Conservation (phyloP, 2,329 filamentous ascomycete genomes). For the Paraphoma sp. region DNA sequence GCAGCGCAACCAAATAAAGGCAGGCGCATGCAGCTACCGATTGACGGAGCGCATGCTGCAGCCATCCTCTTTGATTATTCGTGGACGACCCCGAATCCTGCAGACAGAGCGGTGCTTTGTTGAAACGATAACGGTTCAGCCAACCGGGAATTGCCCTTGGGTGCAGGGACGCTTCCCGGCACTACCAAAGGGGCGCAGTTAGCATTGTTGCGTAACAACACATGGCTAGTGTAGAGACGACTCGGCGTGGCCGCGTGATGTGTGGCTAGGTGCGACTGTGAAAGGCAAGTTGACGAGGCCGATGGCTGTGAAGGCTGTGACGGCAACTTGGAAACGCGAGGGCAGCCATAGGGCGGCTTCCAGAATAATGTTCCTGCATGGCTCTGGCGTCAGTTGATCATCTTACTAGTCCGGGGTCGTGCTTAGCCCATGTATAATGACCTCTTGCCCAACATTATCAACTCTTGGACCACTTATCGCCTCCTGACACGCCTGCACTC, state of each 20-base stretch:
- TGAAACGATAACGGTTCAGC: no score
- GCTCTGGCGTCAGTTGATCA: conserved; percentile 7
- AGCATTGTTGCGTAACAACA: conserved; percentile 11
- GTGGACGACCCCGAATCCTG: no score
- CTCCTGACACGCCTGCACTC: conserved; percentile 15
- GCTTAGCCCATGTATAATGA: conserved; percentile 15
- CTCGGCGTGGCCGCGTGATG: conserved; percentile 1
- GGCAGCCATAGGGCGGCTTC: conserved; percentile 21
- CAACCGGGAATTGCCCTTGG: no score
- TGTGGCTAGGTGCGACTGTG: neutral
- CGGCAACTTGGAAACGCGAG: conserved; percentile 12
- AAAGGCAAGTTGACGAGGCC: conserved; percentile 10
- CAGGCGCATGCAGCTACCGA: no score
- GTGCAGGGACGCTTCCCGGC: neutral
- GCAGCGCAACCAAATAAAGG: no score
- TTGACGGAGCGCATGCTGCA: no score
- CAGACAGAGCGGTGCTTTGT: no score
- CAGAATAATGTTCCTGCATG: conserved; percentile 24
- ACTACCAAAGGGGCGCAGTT: conserved; percentile 5
- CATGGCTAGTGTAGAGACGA: neutral
- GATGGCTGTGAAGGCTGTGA: conserved; percentile 1
- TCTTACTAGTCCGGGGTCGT: conserved; percentile 12
- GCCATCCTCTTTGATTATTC: no score
- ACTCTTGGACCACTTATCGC: conserved; percentile 1
- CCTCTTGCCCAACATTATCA: conserved; percentile 11